phyloP scores from a whole-genome alignment of 2,329 filamentous ascomycete species.

The Hypoxylon sp. region DNA sequence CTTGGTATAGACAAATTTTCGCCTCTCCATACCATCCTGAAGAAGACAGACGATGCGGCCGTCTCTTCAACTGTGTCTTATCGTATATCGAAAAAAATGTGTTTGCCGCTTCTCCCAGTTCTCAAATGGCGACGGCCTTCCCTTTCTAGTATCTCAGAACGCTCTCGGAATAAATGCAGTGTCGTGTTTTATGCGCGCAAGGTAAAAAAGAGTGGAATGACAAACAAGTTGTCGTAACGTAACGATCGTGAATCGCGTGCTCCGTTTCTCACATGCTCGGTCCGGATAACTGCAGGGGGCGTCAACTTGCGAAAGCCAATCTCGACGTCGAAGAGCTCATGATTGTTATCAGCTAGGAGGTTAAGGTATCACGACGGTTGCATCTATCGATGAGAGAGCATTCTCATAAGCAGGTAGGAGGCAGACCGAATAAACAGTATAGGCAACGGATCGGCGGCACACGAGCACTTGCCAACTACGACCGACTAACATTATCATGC shows the following conservation, averaged over 20 bases:
- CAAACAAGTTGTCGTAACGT: conserved; percentile 40
- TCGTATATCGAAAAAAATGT: neutral
- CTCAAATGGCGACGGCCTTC: conserved; percentile 15
- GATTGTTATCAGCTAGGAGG: conserved; percentile 30
- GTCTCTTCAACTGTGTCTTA: conserved; percentile 13
- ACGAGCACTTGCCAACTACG: conserved; percentile 38
- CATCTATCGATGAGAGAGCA: conserved; percentile 29
- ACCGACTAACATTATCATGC: conserved; percentile 33
- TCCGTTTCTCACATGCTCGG: conserved; percentile 37
- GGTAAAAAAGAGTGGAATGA: conserved; percentile 38
- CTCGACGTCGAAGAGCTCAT: conserved; percentile 33
- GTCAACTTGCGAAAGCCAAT: conserved; percentile 39
- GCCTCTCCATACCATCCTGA: conserved; percentile 42
- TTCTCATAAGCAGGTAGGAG: conserved; percentile 32
- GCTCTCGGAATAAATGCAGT: conserved; percentile 1
- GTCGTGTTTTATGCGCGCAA: conserved; percentile 17
- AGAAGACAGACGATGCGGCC: neutral
- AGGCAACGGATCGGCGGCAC: conserved; percentile 40
- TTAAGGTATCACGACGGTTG: conserved; percentile 33
- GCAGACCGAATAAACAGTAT: conserved; percentile 21
- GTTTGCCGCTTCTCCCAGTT: conserved; percentile 6
- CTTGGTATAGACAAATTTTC: conserved; percentile 36
- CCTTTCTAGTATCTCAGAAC: conserved; percentile 24
- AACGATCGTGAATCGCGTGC: conserved; percentile 43
- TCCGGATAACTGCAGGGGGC: conserved; percentile 31